These are phyloP conservation scores for Mariannaea sp. DNA, from an alignment of 2,329 filamentous ascomycete genomes.

Conservation along the genomic window DNA sequence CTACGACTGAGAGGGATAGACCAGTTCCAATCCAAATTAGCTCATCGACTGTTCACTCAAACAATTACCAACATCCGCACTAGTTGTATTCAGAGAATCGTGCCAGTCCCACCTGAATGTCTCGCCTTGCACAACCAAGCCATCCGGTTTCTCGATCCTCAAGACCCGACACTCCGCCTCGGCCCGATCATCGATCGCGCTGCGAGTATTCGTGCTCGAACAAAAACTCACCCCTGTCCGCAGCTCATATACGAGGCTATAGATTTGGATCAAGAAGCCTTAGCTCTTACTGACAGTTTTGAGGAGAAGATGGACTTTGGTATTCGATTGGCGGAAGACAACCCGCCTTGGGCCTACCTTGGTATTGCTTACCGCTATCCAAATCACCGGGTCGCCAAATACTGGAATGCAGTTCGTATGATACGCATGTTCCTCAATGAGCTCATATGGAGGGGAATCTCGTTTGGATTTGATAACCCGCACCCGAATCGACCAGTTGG, in stretches of 20 bases:
- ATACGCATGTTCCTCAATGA: constrained; percentile 32
- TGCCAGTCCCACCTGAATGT: constrained; percentile 28
- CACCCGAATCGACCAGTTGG: not conserved
- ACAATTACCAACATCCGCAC: constrained; percentile 36
- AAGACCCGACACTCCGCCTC: constrained; percentile 22
- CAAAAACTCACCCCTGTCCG: not conserved
- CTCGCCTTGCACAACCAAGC: constrained; percentile 23
- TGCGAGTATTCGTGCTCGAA: constrained; percentile 22
- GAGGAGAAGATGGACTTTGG: constrained; percentile 10
- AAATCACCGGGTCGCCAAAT: constrained; percentile 23
- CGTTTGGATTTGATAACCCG: not conserved
- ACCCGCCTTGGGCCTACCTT: constrained; percentile 20
- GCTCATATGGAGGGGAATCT: not conserved
- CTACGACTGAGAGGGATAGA: constrained; percentile 30
- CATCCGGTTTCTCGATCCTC: constrained; percentile 16
- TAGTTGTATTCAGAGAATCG: constrained; percentile 34
- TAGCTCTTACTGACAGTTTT: constrained; percentile 1
- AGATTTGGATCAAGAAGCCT: constrained; percentile 24
- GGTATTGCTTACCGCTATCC: constrained; percentile 28
- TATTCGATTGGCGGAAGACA: constrained; percentile 1
- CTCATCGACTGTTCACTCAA: constrained; percentile 30
- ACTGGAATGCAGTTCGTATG: constrained; percentile 35
- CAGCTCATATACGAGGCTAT: constrained; percentile 27
- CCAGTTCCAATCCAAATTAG: constrained; percentile 28
- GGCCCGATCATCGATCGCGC: constrained; percentile 25